These are phyloP conservation scores for Talaromyces nanjingensis DNA, from an alignment of 495 filamentous ascomycete species.

Conservation along the genomic window DNA sequence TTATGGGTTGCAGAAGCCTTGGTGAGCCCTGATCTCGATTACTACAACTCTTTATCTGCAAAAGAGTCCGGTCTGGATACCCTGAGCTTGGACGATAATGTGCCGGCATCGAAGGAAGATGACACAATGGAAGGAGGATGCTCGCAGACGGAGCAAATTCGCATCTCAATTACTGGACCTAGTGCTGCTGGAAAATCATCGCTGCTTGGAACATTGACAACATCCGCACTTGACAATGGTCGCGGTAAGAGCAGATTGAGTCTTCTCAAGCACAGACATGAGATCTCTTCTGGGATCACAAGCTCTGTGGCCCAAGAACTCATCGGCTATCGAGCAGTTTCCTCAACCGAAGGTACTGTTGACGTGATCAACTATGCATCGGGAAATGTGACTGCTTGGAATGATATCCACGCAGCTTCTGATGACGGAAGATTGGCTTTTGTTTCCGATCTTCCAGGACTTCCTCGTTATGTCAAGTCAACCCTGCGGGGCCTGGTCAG, in stretches of 20 bases:
- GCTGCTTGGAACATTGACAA: conserved; percentile 79
- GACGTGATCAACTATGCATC: conserved; percentile 80
- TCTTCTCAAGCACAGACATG: conserved; percentile 88
- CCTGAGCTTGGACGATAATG: conserved; percentile 4
- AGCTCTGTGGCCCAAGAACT: conserved; percentile 91
- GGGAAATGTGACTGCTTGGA: conserved; percentile 85
- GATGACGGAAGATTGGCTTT: conserved; percentile 72
- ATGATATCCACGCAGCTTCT: conserved; percentile 79
- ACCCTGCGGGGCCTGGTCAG: conserved; percentile 82
- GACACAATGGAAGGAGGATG: conserved; percentile 17
- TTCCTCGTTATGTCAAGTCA: conserved; percentile 79
- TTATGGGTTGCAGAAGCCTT: conserved; percentile 89
- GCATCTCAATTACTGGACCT: conserved; percentile 84
- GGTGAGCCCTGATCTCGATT: conserved; percentile 55
- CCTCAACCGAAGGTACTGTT: conserved; percentile 20
- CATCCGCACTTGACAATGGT: conserved; percentile 84
- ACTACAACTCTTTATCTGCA: conserved; percentile 20
- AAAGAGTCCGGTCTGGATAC: conserved; percentile 5
- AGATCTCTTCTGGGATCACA: conserved; percentile 84
- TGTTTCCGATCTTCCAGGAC: conserved; percentile 84
- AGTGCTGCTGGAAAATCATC: conserved; percentile 94
- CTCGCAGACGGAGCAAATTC: conserved; percentile 63
- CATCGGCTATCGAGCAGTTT: conserved; percentile 60
- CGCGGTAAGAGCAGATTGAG: conserved; percentile 81
- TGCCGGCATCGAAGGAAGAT: neutral